These are phyloP conservation scores for Collybia sordida DNA, from an alignment of 768 basidiomycete species.

Conservation along the genomic window DNA sequence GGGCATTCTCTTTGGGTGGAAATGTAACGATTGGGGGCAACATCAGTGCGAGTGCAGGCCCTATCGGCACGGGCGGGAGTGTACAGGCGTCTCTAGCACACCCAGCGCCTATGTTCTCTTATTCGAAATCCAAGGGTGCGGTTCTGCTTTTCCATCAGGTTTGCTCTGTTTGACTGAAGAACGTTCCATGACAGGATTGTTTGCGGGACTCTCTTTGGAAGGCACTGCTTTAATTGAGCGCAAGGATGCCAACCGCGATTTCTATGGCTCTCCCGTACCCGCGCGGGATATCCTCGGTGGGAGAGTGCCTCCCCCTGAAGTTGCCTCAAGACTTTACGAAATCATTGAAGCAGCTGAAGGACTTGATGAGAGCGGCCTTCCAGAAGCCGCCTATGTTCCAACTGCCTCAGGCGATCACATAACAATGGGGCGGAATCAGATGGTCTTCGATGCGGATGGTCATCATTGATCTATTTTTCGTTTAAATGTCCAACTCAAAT, in stretches of 20 bases:
- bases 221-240: conserved; percentile 93
- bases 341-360: conserved; percentile 97
- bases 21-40: conserved; percentile 96
- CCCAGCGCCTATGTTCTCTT: conserved; percentile 96
- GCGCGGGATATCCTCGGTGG: conserved; percentile 91
- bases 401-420: conserved; percentile 59
- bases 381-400: conserved; percentile 80
- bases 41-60: conserved; percentile 83
- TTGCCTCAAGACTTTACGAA: conserved; percentile 89
- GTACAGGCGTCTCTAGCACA: conserved; percentile 86
- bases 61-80: conserved; percentile 92
- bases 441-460: conserved; percentile 78
- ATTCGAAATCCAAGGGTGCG: conserved; percentile 92
- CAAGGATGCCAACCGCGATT: conserved; percentile 94
- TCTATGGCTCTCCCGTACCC: conserved; percentile 90
- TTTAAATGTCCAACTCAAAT: not conserved
- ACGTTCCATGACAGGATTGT: conserved; percentile 61
- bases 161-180: not conserved
- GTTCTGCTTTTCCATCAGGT: not conserved
- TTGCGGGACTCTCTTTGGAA: conserved; percentile 92
- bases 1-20: conserved; percentile 92
- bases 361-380: conserved; percentile 81
- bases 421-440: conserved; percentile 44
- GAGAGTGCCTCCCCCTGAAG: conserved; percentile 95
- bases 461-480: conserved; percentile 22